These are phyloP conservation scores for Blastomyces emzantsi DNA, from an alignment of 2,329 filamentous ascomycete genomes.

Conservation along the genomic window DNA sequence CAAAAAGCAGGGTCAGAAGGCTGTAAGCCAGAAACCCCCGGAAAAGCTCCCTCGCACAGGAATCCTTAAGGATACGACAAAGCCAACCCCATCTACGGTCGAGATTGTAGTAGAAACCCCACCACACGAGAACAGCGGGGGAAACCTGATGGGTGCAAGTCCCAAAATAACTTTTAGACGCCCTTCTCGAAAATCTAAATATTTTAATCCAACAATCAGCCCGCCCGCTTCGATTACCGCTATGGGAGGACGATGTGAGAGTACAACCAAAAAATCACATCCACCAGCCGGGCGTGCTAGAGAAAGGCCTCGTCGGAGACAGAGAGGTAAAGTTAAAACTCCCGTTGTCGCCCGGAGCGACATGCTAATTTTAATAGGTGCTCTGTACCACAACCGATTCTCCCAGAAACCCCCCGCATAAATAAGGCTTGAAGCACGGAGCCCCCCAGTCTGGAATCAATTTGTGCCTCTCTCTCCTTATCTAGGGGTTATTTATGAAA, in stretches of 20 bases:
- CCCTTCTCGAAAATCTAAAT: constrained; percentile 19
- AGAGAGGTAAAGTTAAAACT: constrained; percentile 22
- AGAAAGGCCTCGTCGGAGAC: constrained; percentile 16
- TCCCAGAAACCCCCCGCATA: constrained; percentile 9
- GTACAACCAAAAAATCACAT: not conserved
- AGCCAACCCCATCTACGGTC: not conserved
- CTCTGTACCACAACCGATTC: constrained; percentile 15
- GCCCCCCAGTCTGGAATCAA: not conserved
- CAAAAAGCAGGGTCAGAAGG: not conserved
- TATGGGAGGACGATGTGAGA: constrained; percentile 19
- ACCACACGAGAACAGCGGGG: constrained; percentile 12
- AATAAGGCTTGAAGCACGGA: not conserved
- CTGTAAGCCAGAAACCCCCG: not conserved
- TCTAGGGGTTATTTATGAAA: not conserved
- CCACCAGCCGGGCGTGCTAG: not conserved
- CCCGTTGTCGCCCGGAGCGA: not conserved
- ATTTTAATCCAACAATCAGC: constrained; percentile 23
- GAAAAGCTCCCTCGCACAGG: constrained; percentile 9
- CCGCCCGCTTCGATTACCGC: constrained; percentile 23
- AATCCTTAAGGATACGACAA: constrained; percentile 15
- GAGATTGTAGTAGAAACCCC: constrained; percentile 10
- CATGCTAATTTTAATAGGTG: constrained; percentile 9
- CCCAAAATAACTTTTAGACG: constrained; percentile 12
- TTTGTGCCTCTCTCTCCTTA: not conserved
- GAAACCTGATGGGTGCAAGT: constrained; percentile 9